phyloP scores from a whole-genome alignment of 148 eudicot species.

The Polygonum maritimum region DNA sequence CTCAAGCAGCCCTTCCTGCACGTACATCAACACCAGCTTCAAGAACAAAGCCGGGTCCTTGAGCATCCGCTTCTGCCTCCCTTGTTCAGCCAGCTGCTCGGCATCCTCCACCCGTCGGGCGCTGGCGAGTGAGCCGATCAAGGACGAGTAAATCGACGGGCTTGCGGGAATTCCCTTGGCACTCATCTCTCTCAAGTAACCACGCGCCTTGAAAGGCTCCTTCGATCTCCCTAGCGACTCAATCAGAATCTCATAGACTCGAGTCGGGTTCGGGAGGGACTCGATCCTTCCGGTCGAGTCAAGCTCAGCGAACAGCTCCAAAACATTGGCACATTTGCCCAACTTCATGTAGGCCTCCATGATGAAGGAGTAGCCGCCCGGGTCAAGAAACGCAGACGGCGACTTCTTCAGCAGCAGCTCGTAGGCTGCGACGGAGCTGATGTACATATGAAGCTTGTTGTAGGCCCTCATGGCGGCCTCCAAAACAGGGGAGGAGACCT shows the following conservation, averaged over 20 bases:
- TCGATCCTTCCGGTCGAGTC: constrained; percentile 19
- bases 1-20: constrained; percentile 53
- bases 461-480: constrained; percentile 56
- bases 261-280: constrained; percentile 13
- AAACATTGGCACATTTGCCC: constrained; percentile 33
- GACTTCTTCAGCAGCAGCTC: constrained; percentile 14
- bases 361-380: constrained; percentile 35
- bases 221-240: constrained; percentile 57
- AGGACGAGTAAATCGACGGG: constrained; percentile 38
- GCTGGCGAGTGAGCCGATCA: constrained; percentile 54
- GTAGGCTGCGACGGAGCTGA: constrained; percentile 37
- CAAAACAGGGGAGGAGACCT: constrained; percentile 28
- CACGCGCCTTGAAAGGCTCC: constrained; percentile 45
- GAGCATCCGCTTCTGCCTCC: constrained; percentile 52
- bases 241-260: constrained; percentile 43
- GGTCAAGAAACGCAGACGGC: constrained; percentile 26
- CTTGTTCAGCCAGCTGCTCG: constrained; percentile 50
- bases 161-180: constrained; percentile 34
- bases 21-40: constrained; percentile 64
- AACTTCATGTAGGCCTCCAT: constrained; percentile 73
- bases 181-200: constrained; percentile 47
- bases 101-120: constrained; percentile 34
- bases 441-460: constrained; percentile 88
- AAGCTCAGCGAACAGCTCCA: constrained; percentile 47
- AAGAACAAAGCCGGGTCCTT: constrained; percentile 72